Percentiles rank a stretch among this genome's conserved stretches.
Conservation (phyloP, 306 rosid species). For the Styphnolobium japonicum region DNA sequence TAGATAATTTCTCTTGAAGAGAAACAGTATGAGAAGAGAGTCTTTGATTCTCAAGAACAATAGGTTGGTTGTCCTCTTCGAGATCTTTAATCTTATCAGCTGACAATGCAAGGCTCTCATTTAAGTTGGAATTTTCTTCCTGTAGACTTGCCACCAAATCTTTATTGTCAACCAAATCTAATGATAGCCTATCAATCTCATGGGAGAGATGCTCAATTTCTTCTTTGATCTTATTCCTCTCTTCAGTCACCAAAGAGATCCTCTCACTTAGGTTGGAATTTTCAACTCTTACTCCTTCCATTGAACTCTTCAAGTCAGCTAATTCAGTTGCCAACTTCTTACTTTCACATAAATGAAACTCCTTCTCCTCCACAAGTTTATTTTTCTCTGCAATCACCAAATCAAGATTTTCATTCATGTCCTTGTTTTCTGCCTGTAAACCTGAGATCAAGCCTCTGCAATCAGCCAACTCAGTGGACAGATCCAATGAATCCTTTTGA, state of each 20-base stretch:
- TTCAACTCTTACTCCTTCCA: slow-evolving; percentile 56
- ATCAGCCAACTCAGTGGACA: slow-evolving; percentile 62
- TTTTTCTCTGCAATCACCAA: slow-evolving; percentile 47
- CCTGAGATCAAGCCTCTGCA: slow-evolving; percentile 57
- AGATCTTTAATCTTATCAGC: slow-evolving; percentile 49
- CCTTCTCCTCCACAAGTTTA: slow-evolving; percentile 54
- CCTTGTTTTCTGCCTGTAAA: slow-evolving; percentile 65
- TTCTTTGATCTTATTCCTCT: slow-evolving; percentile 43
- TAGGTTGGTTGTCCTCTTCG: slow-evolving; percentile 53
- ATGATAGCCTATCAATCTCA: slow-evolving; percentile 53
- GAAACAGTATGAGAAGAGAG: slow-evolving; percentile 49
- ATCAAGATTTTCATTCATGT: slow-evolving; percentile 44
- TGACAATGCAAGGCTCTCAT: slow-evolving; percentile 50
- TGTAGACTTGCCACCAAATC: slow-evolving; percentile 47
- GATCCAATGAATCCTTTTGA: slow-evolving; percentile 47
- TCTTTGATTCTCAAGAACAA: slow-evolving; percentile 52
- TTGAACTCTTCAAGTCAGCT: slow-evolving; percentile 37
- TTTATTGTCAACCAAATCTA: slow-evolving; percentile 52
- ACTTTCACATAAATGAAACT: slow-evolving; percentile 46
- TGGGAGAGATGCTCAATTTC: slow-evolving; percentile 48
- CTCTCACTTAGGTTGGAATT: slow-evolving; percentile 48
- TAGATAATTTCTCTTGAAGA: slow-evolving; percentile 51
- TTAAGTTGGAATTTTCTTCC: slow-evolving; percentile 53
- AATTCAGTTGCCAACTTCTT: slow-evolving; percentile 61
- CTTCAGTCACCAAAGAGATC: slow-evolving; percentile 55